phyloP scores from a whole-genome alignment of 2,329 filamentous ascomycete species.

The Rutstroemia sydowiana region DNA sequence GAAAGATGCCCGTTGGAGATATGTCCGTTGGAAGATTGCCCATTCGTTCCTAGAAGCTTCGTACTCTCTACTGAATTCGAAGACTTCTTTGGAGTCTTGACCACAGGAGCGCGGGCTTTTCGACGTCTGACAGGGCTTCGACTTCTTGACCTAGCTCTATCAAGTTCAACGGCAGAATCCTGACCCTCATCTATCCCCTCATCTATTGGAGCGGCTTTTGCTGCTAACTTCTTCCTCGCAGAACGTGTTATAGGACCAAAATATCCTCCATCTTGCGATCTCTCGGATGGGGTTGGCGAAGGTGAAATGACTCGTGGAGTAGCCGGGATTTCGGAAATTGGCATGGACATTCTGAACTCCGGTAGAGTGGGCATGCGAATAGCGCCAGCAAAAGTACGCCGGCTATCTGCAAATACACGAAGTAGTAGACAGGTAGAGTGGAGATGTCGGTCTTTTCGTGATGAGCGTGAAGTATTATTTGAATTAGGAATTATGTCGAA shows the following conservation, averaged over 20 bases:
- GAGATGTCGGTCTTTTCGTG: constrained; percentile 46
- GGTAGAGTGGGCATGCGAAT: constrained; percentile 51
- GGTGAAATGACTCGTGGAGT: constrained; percentile 87
- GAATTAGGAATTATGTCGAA: constrained; percentile 21
- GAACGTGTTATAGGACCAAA: constrained; percentile 73
- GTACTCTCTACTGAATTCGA: constrained; percentile 38
- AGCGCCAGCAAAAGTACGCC: constrained; percentile 47
- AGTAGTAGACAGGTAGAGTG: constrained; percentile 41
- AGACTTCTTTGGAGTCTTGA: constrained; percentile 18
- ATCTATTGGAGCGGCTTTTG: constrained; percentile 49
- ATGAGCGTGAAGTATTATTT: constrained; percentile 31
- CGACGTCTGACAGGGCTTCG: constrained; percentile 34
- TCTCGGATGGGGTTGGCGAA: constrained; percentile 66
- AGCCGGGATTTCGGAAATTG: constrained; percentile 50
- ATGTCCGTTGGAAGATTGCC: constrained; percentile 5
- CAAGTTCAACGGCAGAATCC: constrained; percentile 21
- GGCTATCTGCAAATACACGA: constrained; percentile 38
- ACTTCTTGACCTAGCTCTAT: constrained; percentile 28
- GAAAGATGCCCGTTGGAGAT: constrained; percentile 61
- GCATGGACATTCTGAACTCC: constrained; percentile 40
- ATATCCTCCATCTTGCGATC: constrained; percentile 50
- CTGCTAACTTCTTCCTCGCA: constrained; percentile 49
- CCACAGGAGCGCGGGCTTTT: constrained; percentile 46
- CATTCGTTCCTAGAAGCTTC: constrained; percentile 13
- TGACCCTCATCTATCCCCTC: constrained; percentile 46